Conservation (phyloP, 2,329 filamentous ascomycete species). For the Claviceps paspali region DNA sequence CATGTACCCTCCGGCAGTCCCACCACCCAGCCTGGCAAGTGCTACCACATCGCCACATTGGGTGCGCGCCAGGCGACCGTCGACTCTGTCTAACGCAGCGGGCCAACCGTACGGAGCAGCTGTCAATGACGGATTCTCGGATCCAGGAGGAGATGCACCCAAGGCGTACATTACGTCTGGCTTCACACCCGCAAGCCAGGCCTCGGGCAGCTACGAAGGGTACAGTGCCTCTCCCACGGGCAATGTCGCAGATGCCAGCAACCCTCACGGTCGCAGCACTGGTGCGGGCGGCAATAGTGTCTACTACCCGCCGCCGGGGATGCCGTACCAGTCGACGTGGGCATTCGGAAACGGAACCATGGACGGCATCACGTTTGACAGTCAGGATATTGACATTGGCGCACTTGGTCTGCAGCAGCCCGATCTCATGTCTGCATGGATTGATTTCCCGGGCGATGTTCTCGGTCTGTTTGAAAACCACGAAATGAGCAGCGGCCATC, state of each 20-base stretch:
- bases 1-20: slow-evolving; percentile 34
- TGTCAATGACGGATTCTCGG: slow-evolving; percentile 15
- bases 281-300: slow-evolving; percentile 4
- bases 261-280: not conserved
- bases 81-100: slow-evolving; percentile 9
- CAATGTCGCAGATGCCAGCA: slow-evolving; percentile 20
- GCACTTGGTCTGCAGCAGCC: slow-evolving; percentile 40
- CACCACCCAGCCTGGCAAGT: slow-evolving; percentile 33
- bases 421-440: slow-evolving; percentile 55
- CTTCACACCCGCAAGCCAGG: slow-evolving; percentile 27
- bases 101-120: slow-evolving; percentile 11
- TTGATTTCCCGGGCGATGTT: slow-evolving; percentile 58
- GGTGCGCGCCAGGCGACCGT: slow-evolving; percentile 12
- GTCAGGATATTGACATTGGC: slow-evolving; percentile 62
- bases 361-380: slow-evolving; percentile 54
- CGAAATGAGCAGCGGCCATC: slow-evolving; percentile 13
- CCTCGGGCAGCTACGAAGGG: slow-evolving; percentile 27
- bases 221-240: slow-evolving; percentile 27
- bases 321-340: slow-evolving; percentile 18
- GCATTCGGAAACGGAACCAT: slow-evolving; percentile 19
- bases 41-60: slow-evolving; percentile 27
- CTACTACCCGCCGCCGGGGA: slow-evolving; percentile 14
- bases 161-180: slow-evolving; percentile 19
- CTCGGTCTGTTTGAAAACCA: slow-evolving; percentile 36
- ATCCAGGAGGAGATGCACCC: slow-evolving; percentile 13